Percentiles rank a stretch among this genome's conserved stretches.
Conservation (phyloP, 2,329 filamentous ascomycete species). For the Emericellopsis atlantica region DNA sequence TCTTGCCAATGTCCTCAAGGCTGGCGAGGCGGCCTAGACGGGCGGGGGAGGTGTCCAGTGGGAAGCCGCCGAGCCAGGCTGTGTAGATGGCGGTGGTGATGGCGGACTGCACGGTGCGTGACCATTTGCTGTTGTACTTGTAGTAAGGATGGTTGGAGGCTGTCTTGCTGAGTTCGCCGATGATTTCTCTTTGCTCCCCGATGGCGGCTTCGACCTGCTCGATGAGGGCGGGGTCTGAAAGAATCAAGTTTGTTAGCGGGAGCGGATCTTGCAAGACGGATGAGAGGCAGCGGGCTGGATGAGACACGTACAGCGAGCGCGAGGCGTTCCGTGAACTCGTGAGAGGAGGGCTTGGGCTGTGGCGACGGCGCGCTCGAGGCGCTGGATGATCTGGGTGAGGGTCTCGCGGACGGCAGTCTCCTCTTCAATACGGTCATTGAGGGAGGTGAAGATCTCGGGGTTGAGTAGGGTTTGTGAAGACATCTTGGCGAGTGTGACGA, state of each 20-base stretch:
- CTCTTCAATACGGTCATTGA: conserved; percentile 83
- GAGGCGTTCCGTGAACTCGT: conserved; percentile 77
- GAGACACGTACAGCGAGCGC: conserved; percentile 33
- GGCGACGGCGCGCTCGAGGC: conserved; percentile 71
- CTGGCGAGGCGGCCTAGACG: conserved; percentile 59
- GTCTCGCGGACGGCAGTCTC: conserved; percentile 73
- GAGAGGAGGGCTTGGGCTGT: conserved; percentile 75
- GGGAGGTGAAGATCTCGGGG: conserved; percentile 71
- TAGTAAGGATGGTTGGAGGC: conserved; percentile 90
- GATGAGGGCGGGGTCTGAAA: conserved; percentile 33
- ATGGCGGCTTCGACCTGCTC: conserved; percentile 60
- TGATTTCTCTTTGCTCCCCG: conserved; percentile 55
- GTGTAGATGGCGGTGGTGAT: conserved; percentile 42
- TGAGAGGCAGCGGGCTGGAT: not conserved
- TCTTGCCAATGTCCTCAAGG: conserved; percentile 73
- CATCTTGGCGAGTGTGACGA: conserved; percentile 11
- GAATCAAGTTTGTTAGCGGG: conserved; percentile 2
- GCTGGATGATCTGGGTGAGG: conserved; percentile 68
- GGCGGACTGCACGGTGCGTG: conserved; percentile 71
- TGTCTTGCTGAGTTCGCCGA: conserved; percentile 56
- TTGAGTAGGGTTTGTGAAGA: conserved; percentile 39
- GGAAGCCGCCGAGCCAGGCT: conserved; percentile 71
- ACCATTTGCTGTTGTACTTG: conserved; percentile 91
- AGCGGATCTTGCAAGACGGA: not conserved
- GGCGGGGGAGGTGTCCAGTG: conserved; percentile 26